These are phyloP conservation scores for Zelopaecilomyces penicillatus DNA, from an alignment of 2,329 filamentous ascomycete genomes.

Conservation along the genomic window DNA sequence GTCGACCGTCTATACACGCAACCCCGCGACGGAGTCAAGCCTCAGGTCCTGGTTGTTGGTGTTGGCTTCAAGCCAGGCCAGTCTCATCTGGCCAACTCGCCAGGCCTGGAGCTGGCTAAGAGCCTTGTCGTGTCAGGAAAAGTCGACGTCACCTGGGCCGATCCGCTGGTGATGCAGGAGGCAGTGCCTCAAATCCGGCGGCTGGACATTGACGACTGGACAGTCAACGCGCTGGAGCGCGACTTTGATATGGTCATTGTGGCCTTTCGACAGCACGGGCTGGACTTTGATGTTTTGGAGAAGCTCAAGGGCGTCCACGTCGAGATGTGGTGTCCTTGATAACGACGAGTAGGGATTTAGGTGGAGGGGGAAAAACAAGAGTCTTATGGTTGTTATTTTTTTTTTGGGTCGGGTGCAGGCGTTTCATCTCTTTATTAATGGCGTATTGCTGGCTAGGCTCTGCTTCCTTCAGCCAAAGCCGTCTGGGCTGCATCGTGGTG, in stretches of 20 bases:
- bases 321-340: constrained; percentile 29
- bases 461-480: too few species aligned
- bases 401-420: too few species aligned
- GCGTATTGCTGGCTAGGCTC: too few species aligned
- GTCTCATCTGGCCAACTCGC: constrained; percentile 38
- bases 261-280: constrained; percentile 31
- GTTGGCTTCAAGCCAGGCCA: constrained; percentile 44
- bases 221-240: constrained; percentile 22
- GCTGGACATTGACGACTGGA: constrained; percentile 31
- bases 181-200: constrained; percentile 31
- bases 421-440: too few species aligned
- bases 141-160: constrained; percentile 35
- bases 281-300: constrained; percentile 32
- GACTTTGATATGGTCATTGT: constrained; percentile 36
- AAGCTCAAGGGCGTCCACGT: constrained; percentile 25
- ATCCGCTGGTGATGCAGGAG: constrained; percentile 34
- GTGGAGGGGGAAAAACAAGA: too few species aligned
- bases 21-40: constrained; percentile 7
- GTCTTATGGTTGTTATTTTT: too few species aligned
- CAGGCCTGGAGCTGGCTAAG: constrained; percentile 34
- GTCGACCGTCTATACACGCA: constrained; percentile 21
- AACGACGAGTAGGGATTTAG: too few species aligned
- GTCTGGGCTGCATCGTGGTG: too few species aligned
- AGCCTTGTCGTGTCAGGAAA: constrained; percentile 26
- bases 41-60: constrained; percentile 35